Evolutionary conservation across 371 early-diverging fungal species (phyloP).

Genomic region (Massospora cicadina): DNA sequence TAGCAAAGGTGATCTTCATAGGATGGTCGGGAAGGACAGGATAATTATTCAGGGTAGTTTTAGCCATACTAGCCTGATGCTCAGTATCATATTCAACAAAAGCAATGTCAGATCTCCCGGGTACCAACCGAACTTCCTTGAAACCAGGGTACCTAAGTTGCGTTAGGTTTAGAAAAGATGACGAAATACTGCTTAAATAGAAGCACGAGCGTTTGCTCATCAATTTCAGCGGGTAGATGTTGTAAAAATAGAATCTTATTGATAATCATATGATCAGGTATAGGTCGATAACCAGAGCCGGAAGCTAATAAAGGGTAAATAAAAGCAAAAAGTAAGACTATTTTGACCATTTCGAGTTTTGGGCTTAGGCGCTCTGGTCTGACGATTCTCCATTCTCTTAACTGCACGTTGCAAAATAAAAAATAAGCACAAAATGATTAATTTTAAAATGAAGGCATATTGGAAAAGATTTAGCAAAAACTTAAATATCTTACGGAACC

Average conservation of each 20-base stretch:
- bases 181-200: slow-evolving; percentile 46
- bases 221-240: slow-evolving; percentile 60
- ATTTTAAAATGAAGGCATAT: not conserved
- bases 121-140: slow-evolving; percentile 76
- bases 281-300: slow-evolving; percentile 15
- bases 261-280: slow-evolving; percentile 57
- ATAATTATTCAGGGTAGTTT: slow-evolving; percentile 56
- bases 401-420: not conserved
- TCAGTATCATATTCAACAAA: slow-evolving; percentile 88
- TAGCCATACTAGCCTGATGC: slow-evolving; percentile 56
- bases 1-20: slow-evolving; percentile 70
- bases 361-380: not conserved
- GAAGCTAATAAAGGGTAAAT: slow-evolving; percentile 13
- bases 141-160: slow-evolving; percentile 50
- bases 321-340: slow-evolving; percentile 10
- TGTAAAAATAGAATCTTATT: slow-evolving; percentile 82
- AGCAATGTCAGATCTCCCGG: slow-evolving; percentile 68
- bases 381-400: slow-evolving; percentile 7
- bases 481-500: slow-evolving; percentile 43
- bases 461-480: too few species aligned
- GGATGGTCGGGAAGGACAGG: slow-evolving; percentile 44
- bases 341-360: slow-evolving; percentile 7
- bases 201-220: slow-evolving; percentile 34
- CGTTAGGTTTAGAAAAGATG: not conserved
- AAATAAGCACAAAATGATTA: not conserved